Conservation (phyloP, 306 rosid species). For the Elaeagnus macrophylla region DNA sequence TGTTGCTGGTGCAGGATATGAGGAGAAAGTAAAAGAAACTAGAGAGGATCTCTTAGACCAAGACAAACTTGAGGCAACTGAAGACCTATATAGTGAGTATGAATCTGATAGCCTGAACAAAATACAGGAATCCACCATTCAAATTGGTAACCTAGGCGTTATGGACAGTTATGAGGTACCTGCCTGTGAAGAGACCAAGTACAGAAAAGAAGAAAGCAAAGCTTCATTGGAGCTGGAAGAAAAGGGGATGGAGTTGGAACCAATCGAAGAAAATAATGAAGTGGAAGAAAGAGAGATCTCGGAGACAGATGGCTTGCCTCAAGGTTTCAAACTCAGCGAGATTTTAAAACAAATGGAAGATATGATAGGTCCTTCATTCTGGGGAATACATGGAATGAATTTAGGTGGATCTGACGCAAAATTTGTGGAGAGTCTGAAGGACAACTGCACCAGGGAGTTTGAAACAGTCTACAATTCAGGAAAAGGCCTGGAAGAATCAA, state of each 20-base stretch:
- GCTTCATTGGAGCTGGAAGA: slow-evolving; percentile 27
- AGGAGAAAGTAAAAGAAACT: slow-evolving; percentile 17
- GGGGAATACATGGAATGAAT: slow-evolving; percentile 17
- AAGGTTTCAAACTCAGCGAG: slow-evolving; percentile 26
- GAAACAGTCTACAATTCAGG: slow-evolving; percentile 25
- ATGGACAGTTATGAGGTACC: slow-evolving; percentile 24
- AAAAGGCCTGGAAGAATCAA: slow-evolving; percentile 35
- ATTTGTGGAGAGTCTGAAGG: slow-evolving; percentile 27
- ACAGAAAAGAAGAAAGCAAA: slow-evolving; percentile 15
- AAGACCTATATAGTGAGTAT: slow-evolving; percentile 25
- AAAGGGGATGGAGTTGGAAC: slow-evolving; percentile 22
- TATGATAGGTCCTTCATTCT: slow-evolving; percentile 18
- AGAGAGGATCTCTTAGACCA: slow-evolving; percentile 25
- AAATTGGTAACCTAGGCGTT: slow-evolving; percentile 23
- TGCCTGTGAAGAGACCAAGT: slow-evolving; percentile 27
- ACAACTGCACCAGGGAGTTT: slow-evolving; percentile 23
- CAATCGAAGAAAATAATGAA: slow-evolving; percentile 25
- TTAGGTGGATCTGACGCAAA: slow-evolving; percentile 23
- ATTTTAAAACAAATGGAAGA: slow-evolving; percentile 24
- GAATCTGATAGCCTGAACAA: slow-evolving; percentile 29
- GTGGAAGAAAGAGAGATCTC: slow-evolving; percentile 23
- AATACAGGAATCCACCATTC: slow-evolving; percentile 19
- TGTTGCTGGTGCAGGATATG: slow-evolving; percentile 22
- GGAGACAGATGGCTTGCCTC: slow-evolving; percentile 30
- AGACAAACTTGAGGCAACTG: slow-evolving; percentile 26